Evolutionary conservation across 2,329 filamentous ascomycete genomes (phyloP), one percentile per base, ranked within the genome.

Genomic region (Calonectria fujianensis): DNA sequence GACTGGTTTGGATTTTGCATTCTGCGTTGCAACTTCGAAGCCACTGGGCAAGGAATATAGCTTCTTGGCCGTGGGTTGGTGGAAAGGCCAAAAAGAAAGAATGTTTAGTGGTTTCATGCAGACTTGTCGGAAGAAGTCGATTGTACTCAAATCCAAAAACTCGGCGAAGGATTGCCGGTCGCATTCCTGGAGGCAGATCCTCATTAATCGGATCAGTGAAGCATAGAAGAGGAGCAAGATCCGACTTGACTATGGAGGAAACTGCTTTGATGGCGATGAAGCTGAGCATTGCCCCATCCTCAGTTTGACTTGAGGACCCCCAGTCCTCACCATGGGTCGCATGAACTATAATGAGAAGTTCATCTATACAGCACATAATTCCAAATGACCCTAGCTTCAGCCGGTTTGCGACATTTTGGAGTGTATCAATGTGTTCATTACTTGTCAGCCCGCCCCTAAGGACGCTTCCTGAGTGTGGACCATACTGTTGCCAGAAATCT

Each of bases 1-100:
- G 78, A 63, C 85, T 87, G 9, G 83, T 85, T 37, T 85, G 87
- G 13, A 91, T 83, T 24, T 82, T 84, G 76, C 87, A 89, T 2
- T 83, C 75, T 0, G 84, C 77, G 39, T 88, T 84, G 45, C 83
- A 85, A 6, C 77, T 78, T 8, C 82, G 83, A 13, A 92, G 78
- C 89, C 89, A 91, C 24, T 82, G 80, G 35, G 80, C 83, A 3
- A 91, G n/a, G 11, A 88, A 84, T 11, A 82, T 76, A 24, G 83
- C 83, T 48, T 85, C 84, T 14, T 82, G 70, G 10, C 76, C 72
- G 35, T 83, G 82, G 2, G 84, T 82, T 0, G 79, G 77, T 0
- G 90, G 89, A 65, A 91, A 91, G 2, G 87, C 82, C 1, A 92
- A 79, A 74, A 88, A 91, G 76, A 91, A 88, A 31, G 76, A 78